Evolutionary conservation across 306 rosid genomes (phyloP).

Genomic region (Fragaria iinumae): DNA sequence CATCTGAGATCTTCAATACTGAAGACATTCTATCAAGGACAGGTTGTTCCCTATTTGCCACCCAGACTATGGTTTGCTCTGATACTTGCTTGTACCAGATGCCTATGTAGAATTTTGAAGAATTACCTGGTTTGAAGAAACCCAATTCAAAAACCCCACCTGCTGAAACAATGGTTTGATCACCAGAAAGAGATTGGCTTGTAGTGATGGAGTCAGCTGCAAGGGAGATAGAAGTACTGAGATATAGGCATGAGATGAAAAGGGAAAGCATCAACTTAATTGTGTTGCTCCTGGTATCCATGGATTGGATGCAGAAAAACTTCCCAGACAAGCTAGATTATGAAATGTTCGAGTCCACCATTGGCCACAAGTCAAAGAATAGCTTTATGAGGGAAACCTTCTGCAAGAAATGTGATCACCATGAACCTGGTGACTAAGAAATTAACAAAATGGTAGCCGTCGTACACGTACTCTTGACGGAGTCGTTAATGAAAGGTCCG

Average conservation of each 20-base stretch:
- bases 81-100: slow-evolving; percentile 28
- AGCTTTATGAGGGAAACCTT: no score
- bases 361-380: no score
- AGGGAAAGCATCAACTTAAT: background rate
- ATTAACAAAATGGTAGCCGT: no score
- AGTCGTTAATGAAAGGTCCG: no score
- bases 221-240: slow-evolving; percentile 5
- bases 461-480: no score
- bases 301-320: background rate
- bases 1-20: slow-evolving; percentile 17
- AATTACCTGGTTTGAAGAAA: slow-evolving; percentile 34
- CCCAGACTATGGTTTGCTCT: slow-evolving; percentile 19
- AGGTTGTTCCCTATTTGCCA: slow-evolving; percentile 42
- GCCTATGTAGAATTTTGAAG: slow-evolving; percentile 33
- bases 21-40: slow-evolving; percentile 28
- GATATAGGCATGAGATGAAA: background rate
- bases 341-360: background rate
- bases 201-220: slow-evolving; percentile 31
- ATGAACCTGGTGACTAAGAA: no score
- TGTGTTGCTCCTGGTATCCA: background rate
- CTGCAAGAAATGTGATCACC: no score
- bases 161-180: slow-evolving; percentile 28
- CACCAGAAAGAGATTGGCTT: slow-evolving; percentile 27
- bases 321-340: background rate
- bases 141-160: slow-evolving; percentile 26